A percentile compares a stretch with the other conserved stretches of the same genome.
Evolutionary conservation across 169 alveolate genomes (phyloP).

Genomic region (Eimeria acervulina): DNA sequence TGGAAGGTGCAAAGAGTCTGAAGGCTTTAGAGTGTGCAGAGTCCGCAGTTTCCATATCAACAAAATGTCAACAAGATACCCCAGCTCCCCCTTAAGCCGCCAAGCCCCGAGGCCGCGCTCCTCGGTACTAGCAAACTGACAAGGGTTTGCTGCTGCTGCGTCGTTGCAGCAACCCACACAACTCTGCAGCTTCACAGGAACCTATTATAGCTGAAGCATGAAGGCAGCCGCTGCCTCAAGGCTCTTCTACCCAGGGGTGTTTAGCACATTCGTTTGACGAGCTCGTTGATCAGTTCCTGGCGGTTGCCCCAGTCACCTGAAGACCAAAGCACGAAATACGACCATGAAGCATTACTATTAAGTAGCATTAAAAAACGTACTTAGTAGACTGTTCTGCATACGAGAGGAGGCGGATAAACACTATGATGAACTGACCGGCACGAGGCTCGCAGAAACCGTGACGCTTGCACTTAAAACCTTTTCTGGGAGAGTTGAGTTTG

Average conservation of each 20-base stretch:
- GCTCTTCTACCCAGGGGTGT: not conserved
- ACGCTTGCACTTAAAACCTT: slow-evolving; percentile 99
- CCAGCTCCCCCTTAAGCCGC: not conserved
- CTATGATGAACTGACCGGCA: slow-evolving; percentile 98
- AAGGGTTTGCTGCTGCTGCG: slow-evolving; percentile 11
- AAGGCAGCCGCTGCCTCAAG: not conserved
- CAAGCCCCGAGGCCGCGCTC: not conserved
- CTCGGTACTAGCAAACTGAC: not conserved
- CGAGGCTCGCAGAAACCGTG: slow-evolving; percentile 97
- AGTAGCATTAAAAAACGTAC: too few species aligned
- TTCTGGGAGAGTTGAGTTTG: slow-evolving; percentile 98
- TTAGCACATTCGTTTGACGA: slow-evolving; percentile 83
- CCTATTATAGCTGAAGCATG: not conserved
- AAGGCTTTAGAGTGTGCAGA: not conserved
- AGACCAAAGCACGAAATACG: not conserved
- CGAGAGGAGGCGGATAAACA: too few species aligned
- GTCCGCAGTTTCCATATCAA: not conserved
- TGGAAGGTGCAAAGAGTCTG: not conserved
- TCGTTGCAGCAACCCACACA: not conserved
- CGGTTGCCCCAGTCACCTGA: slow-evolving; percentile 94
- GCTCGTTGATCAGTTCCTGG: slow-evolving; percentile 91
- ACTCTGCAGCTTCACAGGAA: not conserved
- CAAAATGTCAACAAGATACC: not conserved
- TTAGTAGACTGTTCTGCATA: too few species aligned
- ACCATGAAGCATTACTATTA: not conserved